These are phyloP conservation scores for Beverwykella pulmonaria DNA, from an alignment of 495 filamentous ascomycete genomes.

Conservation along the genomic window DNA sequence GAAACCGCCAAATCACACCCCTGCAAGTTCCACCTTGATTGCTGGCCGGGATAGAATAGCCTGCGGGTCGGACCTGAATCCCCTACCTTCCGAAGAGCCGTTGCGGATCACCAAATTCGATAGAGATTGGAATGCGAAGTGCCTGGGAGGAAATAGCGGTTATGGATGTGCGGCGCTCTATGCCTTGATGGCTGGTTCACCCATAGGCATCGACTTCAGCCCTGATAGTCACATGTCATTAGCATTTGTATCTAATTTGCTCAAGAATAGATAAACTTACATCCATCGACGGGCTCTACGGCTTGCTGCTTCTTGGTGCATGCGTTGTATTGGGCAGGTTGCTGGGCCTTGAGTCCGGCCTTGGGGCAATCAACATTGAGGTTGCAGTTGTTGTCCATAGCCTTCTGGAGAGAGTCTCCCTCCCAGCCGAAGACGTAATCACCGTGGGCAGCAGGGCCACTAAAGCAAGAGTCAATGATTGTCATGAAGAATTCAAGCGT, in stretches of 20 bases:
- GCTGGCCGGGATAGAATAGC: not conserved
- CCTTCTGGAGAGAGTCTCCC: conserved; percentile 50
- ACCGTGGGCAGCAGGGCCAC: conserved; percentile 52
- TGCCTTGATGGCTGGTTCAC: conserved; percentile 57
- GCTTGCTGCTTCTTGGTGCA: conserved; percentile 49
- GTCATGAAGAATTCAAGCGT: not conserved
- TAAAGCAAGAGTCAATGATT: conserved; percentile 26
- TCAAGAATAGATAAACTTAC: conserved; percentile 32
- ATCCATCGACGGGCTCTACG: conserved; percentile 50
- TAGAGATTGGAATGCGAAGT: not conserved
- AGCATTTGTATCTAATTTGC: not conserved
- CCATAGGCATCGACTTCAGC: conserved; percentile 57
- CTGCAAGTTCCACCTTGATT: not conserved
- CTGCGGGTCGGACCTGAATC: not conserved
- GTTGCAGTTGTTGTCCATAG: conserved; percentile 54
- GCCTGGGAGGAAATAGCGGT: not conserved
- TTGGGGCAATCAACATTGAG: conserved; percentile 46
- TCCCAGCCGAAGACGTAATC: conserved; percentile 58
- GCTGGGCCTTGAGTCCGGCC: conserved; percentile 46
- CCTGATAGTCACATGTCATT: conserved; percentile 39
- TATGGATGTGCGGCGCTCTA: conserved; percentile 34
- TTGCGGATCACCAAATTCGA: not conserved
- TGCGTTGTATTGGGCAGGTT: conserved; percentile 44
- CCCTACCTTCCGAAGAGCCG: not conserved
- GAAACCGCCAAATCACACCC: not conserved